Evolutionary conservation across 192 early-diverging fungal species (phyloP).

Genomic region (Gryganskiella cystojenkinii): DNA sequence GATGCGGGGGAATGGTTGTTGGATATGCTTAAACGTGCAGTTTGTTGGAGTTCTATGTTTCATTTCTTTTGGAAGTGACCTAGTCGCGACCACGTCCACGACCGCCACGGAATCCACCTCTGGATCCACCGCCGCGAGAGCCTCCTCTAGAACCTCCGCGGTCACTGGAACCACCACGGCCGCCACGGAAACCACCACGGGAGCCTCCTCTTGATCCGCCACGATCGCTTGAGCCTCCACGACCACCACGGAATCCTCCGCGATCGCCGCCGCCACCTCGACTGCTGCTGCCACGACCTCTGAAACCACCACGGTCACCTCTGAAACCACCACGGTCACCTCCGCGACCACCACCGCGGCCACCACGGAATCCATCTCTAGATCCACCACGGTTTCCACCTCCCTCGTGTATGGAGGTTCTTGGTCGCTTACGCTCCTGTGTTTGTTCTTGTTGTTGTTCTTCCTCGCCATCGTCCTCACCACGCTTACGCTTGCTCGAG

Average conservation of each 20-base stretch:
- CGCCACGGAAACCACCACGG: conserved; percentile 23
- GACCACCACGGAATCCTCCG: conserved; percentile 4
- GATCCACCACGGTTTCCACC: no score
- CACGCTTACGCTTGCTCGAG: conserved; percentile 22
- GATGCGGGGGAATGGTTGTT: no score
- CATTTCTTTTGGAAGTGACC: no score
- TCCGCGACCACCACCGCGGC: neutral
- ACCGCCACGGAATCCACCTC: conserved; percentile 33
- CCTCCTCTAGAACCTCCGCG: conserved; percentile 15
- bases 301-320: conserved; percentile 21
- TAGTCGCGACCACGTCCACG: conserved; percentile 41
- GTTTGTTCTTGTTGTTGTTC: conserved; percentile 7
- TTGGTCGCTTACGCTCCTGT: conserved; percentile 29
- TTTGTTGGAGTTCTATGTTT: no score
- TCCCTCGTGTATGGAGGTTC: conserved; percentile 42
- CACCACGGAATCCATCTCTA: neutral
- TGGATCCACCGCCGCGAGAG: conserved; percentile 9
- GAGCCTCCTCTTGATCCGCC: conserved; percentile 5
- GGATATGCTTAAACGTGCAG: no score
- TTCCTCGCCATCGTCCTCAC: conserved; percentile 23
- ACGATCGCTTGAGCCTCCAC: conserved; percentile 12
- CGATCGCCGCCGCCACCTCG: conserved; percentile 17
- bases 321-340: neutral
- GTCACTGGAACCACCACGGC: conserved; percentile 14
- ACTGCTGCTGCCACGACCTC: conserved; percentile 2